Conservation (phyloP, 148 eudicot species). For the Euryodendron excelsum region DNA sequence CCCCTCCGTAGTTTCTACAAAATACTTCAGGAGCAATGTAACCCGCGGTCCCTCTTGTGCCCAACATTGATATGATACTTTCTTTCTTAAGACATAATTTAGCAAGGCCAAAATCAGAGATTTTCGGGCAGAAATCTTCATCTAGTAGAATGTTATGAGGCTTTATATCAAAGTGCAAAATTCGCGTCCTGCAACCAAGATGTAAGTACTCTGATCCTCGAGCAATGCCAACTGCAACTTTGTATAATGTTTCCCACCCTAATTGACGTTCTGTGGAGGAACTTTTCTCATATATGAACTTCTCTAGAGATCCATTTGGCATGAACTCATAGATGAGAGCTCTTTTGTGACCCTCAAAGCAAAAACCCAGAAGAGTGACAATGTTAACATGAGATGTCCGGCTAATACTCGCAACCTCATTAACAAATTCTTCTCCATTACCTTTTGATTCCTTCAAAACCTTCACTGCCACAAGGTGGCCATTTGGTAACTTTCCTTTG, state of each 20-base stretch:
- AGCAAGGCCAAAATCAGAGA: conserved; percentile 24
- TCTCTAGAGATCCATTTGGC: conserved; percentile 28
- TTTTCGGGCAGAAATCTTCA: conserved; percentile 21
- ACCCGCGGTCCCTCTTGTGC: conserved; percentile 20
- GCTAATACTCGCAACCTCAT: conserved; percentile 30
- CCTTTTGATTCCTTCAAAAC: conserved; percentile 19
- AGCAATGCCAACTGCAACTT: conserved; percentile 26
- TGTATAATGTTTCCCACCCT: conserved; percentile 17
- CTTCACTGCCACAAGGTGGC: conserved; percentile 22
- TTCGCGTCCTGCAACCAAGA: conserved; percentile 13
- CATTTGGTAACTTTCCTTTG: conserved; percentile 20
- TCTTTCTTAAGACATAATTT: conserved; percentile 10
- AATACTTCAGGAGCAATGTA: conserved; percentile 27
- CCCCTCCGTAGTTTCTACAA: conserved; percentile 13
- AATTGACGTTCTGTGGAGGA: background rate
- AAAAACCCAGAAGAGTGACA: conserved; percentile 26
- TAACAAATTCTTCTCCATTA: conserved; percentile 22
- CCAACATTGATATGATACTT: conserved; percentile 11
- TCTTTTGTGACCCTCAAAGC: conserved; percentile 16
- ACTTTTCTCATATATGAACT: conserved; percentile 7
- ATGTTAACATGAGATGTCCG: conserved; percentile 26
- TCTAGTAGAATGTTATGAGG: conserved; percentile 24
- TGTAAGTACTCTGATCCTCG: conserved; percentile 29
- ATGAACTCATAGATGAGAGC: conserved; percentile 25
- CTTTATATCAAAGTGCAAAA: conserved; percentile 26